Base-by-base conservation (phyloP, 176 grass and related monocot genomes). In the Aegilops umbellulata region DNA sequence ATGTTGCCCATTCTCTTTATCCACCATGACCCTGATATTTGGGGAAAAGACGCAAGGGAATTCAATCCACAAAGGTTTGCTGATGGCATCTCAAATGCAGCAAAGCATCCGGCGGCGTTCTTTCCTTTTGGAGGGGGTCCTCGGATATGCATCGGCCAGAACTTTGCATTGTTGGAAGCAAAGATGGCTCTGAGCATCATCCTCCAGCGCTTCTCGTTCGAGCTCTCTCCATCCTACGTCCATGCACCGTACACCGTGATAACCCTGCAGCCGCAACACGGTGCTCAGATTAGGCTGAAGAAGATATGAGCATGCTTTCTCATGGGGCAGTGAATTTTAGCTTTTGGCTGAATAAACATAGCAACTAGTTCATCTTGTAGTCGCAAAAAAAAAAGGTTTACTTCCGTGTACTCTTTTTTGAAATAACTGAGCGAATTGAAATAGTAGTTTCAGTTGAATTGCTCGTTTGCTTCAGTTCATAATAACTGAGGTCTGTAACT, bases 31-130 rank as follows among this genome's bases (percentile, higher is more conserved):
- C 78, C 81, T 0, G 29, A 90, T 4, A 78, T 94, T 67, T 97
- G 89, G 94, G 94, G 94, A 1, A 26, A 89, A 41, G 89, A 92
- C 13, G 79, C 79, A 23, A 41, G 14, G 0, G 88, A 97, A 64
- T 97, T 97, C 87, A 97, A 90, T 22, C 94, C 94, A 22, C 60
- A 87, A 10, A 82, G 94, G 39, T 97, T 97, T 46, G 82, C 80
- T 0, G 85, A 88, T 24, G 91, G 94, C 29, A 84, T 97, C 41
- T 90, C 92, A 10, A 94, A 92, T 29, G 89, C 92, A 8, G 86
- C 87, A 1, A 92, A 84, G 22, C 22, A 92, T 78, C 88, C 79
- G 23, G 20, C 78, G 0, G 87, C 90, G 1, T 97, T 92, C 89
- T 94, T 94, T 23, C 94, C 92, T 0, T 97, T 97, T 14, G 85